Base-by-base conservation (phyloP, 345 rosid species). In the Acer campestre region DNA sequence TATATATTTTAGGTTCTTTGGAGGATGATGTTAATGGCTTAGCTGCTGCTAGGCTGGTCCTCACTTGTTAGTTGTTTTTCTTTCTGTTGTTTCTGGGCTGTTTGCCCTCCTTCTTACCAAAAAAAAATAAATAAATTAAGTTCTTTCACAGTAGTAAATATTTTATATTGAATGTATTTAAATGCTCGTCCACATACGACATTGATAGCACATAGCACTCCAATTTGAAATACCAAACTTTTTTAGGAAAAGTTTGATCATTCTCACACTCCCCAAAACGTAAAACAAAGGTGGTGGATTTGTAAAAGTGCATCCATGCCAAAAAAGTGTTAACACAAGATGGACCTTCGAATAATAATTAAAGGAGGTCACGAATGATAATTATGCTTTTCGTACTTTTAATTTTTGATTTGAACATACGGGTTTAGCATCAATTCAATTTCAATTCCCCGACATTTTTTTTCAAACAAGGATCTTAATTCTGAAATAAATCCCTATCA, bases 271-370 rank as follows among this genome's bases (percentile, higher is more conserved):
- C 2, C 1, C 29, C 61, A 5, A 1, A 25, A 27, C 20, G 1
- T 2, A 23, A 40, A 0, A 10, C 23, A 10, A 25, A 6, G 69
- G 2, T 31, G 65, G 67, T 4, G 4, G 46, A 49, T 5, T 2
- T 49, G 0, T 10, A 74, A 51, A 58, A 25, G 48, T 23, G 0
- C 3, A 1, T 23, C 56, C 82, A 80, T 70, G 75, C 76, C n/a
- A 13, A 13, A 75, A 80, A 80, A 80, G 82, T 35, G 25, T 40
- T 12, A 49, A 49, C 70, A 63, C 64, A 10, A 67, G 18, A 20
- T 65, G 38, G 73, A 75, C 51, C 75, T 35, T 62, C 68, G 31
- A 27, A 31, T n/a, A 61, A 73, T 67, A 67, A 72, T 78, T 72
- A 72, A 78, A 78, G 77, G 23, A 23, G 73, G 20, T 17, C 55